Evolutionary conservation across 2,329 filamentous ascomycete genomes (phyloP).

Genomic region (Ophiocordyceps polyrhachis-furcata): DNA sequence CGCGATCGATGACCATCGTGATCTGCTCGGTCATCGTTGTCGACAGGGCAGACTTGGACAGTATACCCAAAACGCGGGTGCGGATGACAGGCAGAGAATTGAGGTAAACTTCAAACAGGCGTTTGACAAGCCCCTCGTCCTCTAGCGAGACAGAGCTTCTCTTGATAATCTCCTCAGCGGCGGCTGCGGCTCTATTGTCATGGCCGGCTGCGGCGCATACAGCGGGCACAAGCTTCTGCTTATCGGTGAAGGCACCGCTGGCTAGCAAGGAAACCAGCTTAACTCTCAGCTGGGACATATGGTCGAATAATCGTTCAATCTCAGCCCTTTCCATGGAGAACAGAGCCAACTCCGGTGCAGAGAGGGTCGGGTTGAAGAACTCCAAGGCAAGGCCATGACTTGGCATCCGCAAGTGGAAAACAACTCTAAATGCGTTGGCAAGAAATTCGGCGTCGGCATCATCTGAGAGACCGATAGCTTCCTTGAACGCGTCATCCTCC

Average conservation of each 20-base stretch:
- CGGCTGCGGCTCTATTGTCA: constrained; percentile 62
- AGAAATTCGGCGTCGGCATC: constrained; percentile 54
- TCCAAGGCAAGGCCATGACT: constrained; percentile 13
- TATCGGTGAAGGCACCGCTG: constrained; percentile 69
- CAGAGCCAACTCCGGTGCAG: constrained; percentile 11
- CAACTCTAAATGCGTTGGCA: constrained; percentile 55
- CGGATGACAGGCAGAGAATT: constrained; percentile 54
- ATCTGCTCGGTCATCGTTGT: constrained; percentile 52
- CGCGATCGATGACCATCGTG: constrained; percentile 50
- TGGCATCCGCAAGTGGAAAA: constrained; percentile 32
- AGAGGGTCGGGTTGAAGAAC: constrained; percentile 15
- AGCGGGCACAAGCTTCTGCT: constrained; percentile 67
- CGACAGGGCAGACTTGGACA: constrained; percentile 59
- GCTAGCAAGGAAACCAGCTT: constrained; percentile 54
- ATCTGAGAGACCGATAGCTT: constrained; percentile 45
- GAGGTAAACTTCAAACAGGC: constrained; percentile 57
- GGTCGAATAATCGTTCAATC: constrained; percentile 36
- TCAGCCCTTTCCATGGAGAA: constrained; percentile 25
- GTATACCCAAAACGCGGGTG: constrained; percentile 54
- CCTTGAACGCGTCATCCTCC: constrained; percentile 53
- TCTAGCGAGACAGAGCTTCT: constrained; percentile 60
- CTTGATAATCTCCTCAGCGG: constrained; percentile 83
- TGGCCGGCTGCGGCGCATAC: constrained; percentile 67
- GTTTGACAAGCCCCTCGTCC: constrained; percentile 38
- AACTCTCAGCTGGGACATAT: constrained; percentile 26